These are phyloP conservation scores for Calonectria pteridis DNA, from an alignment of 2,329 filamentous ascomycete genomes.

Conservation along the genomic window DNA sequence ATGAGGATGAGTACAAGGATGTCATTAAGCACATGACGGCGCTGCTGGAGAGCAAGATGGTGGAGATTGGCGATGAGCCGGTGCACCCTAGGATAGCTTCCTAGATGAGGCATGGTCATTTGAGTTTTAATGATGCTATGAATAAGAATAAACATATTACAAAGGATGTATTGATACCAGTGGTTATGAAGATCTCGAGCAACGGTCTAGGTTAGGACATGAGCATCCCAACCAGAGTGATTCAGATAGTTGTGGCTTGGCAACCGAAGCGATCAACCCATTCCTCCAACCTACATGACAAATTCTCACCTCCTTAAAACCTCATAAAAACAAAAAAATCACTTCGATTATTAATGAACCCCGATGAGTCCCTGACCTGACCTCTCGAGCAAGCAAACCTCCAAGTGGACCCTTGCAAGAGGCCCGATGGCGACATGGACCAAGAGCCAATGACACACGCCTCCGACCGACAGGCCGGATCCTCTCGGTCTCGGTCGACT, in stretches of 20 bases:
- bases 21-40: constrained; percentile 56
- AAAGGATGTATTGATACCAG: not conserved
- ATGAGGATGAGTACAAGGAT: constrained; percentile 51
- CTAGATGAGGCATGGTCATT: not conserved
- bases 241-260: not conserved
- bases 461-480: constrained; percentile 28
- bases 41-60: constrained; percentile 63
- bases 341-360: not conserved
- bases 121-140: not conserved
- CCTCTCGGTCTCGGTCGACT: constrained; percentile 15
- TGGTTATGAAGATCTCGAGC: not conserved
- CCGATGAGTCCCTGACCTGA: not conserved
- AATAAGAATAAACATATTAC: not conserved
- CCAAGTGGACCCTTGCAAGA: not conserved
- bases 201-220: not conserved
- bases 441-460: constrained; percentile 16
- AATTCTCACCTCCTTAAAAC: not conserved
- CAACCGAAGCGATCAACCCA: not conserved
- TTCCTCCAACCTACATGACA: not conserved
- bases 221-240: not conserved
- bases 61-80: constrained; percentile 62
- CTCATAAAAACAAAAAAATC: not conserved
- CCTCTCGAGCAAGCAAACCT: not conserved
- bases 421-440: not conserved
- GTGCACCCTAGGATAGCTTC: constrained; percentile 40